These are phyloP conservation scores for Aspergillus sp. DNA, from an alignment of 2,329 filamentous ascomycete species.

Conservation along the genomic window DNA sequence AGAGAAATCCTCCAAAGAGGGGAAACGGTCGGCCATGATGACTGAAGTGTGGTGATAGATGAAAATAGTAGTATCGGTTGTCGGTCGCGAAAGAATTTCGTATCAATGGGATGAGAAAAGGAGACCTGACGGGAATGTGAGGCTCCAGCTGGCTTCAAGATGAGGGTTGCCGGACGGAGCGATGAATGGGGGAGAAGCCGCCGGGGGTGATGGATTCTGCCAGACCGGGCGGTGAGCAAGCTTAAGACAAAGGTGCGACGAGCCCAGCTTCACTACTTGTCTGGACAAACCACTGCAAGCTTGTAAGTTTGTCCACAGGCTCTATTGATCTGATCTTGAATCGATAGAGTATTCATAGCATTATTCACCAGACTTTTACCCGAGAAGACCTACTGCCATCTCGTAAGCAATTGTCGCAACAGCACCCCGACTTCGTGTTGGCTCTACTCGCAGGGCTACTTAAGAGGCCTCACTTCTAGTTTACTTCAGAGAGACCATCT, in stretches of 20 bases:
- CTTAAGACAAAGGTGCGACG: constrained; percentile 11
- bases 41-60: background rate
- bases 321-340: background rate
- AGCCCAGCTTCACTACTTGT: background rate
- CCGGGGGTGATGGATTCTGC: constrained; percentile 18
- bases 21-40: constrained; percentile 74
- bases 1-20: constrained; percentile 76
- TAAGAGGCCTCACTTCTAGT: constrained; percentile 1
- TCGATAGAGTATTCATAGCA: background rate
- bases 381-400: background rate
- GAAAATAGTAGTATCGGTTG: background rate
- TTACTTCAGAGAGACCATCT: background rate
- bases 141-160: constrained; percentile 22
- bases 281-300: constrained; percentile 1
- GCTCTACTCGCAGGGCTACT: background rate
- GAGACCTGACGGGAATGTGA: constrained; percentile 14
- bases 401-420: constrained; percentile 1
- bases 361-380: background rate
- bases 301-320: constrained; percentile 7
- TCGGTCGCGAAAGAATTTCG: constrained; percentile 5
- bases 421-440: background rate
- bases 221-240: constrained; percentile 18
- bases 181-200: constrained; percentile 6
- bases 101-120: constrained; percentile 9
- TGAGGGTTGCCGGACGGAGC: constrained; percentile 1